phyloP scores from a whole-genome alignment of 176 grass and related monocot genomes.

The Microstegium vimineum region DNA sequence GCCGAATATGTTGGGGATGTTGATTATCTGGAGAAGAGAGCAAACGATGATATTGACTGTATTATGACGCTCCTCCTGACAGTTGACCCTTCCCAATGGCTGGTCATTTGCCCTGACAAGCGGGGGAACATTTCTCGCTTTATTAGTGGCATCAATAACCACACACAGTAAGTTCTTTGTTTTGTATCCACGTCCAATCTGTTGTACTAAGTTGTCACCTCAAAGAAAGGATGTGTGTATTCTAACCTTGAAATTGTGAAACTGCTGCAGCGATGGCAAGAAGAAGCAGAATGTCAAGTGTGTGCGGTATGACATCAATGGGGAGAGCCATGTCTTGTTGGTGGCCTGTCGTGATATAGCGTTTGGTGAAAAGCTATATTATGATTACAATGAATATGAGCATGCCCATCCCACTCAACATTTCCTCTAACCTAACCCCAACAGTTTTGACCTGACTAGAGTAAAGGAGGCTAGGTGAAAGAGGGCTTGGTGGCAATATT shows the following conservation, averaged over 20 bases:
- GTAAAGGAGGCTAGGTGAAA: conserved; percentile 14
- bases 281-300: conserved; percentile 95
- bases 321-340: conserved; percentile 78
- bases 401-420: conserved; percentile 84
- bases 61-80: conserved; percentile 74
- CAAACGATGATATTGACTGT: conserved; percentile 59
- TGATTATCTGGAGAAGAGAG: conserved; percentile 61
- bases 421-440: conserved; percentile 50
- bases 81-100: conserved; percentile 38
- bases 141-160: conserved; percentile 84
- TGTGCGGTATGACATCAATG: conserved; percentile 76
- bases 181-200: background rate
- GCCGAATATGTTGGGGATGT: conserved; percentile 63
- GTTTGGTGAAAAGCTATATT: conserved; percentile 84
- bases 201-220: background rate
- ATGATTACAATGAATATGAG: conserved; percentile 93
- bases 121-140: conserved; percentile 71
- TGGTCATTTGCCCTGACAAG: conserved; percentile 71
- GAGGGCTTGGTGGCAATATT: conserved; percentile 33
- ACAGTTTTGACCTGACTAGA: conserved; percentile 22
- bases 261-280: conserved; percentile 72
- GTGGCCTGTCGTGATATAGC: conserved; percentile 85
- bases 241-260: conserved; percentile 19
- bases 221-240: background rate
- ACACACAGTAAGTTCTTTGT: conserved; percentile 49